Conservation (phyloP, 176 grass and related monocot genomes). For the Leersia perrieri region DNA sequence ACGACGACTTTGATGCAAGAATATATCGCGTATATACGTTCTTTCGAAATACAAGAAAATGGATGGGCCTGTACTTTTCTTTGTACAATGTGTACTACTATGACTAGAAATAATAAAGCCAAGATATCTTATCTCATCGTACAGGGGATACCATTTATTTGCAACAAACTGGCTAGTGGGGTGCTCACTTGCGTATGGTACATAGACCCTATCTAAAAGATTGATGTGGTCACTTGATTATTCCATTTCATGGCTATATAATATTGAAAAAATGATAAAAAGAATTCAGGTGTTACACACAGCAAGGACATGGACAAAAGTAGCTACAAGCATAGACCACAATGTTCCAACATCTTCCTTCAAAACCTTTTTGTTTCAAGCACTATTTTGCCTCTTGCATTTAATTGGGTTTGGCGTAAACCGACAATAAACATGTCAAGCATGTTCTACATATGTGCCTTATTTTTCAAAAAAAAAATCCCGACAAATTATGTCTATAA, state of each 20-base stretch:
- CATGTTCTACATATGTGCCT: neutral
- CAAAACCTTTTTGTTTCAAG: neutral
- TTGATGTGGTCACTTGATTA: neutral
- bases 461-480: neutral
- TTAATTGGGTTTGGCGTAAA: neutral
- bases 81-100: constrained; percentile 21
- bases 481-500: neutral
- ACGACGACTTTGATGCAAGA: neutral
- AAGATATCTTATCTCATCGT: constrained; percentile 43
- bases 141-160: constrained; percentile 24
- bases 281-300: neutral
- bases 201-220: constrained; percentile 7
- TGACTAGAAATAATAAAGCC: neutral
- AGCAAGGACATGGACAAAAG: neutral
- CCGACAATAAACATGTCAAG: neutral
- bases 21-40: neutral
- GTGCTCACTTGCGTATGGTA: neutral
- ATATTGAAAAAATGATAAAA: neutral
- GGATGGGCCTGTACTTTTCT: neutral
- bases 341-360: neutral
- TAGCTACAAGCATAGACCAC: neutral
- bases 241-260: neutral
- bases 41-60: neutral
- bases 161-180: constrained; percentile 30
- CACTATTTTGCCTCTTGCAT: neutral